These are phyloP conservation scores for Luffa aegyptiaca DNA, from an alignment of 306 rosid genomes.

Conservation along the genomic window DNA sequence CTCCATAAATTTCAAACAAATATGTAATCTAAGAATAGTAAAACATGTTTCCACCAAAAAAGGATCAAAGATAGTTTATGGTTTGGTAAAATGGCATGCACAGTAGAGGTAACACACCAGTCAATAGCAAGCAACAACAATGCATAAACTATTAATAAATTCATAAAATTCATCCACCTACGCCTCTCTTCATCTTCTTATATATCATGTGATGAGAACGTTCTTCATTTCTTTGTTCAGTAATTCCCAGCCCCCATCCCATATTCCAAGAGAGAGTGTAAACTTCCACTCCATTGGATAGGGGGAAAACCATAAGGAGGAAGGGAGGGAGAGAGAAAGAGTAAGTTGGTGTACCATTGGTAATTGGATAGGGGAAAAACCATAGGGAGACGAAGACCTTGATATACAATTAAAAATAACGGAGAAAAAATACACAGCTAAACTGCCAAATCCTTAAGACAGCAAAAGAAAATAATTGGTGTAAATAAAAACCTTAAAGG, in stretches of 20 bases:
- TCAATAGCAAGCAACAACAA: background rate
- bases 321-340: background rate
- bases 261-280: background rate
- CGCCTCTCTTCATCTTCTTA: background rate
- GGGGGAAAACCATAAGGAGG: background rate
- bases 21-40: background rate
- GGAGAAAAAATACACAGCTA: background rate
- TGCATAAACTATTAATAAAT: background rate
- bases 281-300: background rate
- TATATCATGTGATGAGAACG: background rate
- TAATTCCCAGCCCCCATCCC: background rate
- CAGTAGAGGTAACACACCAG: background rate
- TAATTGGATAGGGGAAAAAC: background rate
- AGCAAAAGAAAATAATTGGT: background rate
- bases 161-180: background rate
- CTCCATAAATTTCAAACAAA: background rate
- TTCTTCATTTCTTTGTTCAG: background rate
- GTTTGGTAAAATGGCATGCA: background rate
- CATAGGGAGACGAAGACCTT: background rate
- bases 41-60: background rate
- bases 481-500: conserved; percentile 62
- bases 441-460: background rate
- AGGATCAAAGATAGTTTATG: background rate
- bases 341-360: background rate
- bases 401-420: background rate